Conservation (phyloP, 2,329 filamentous ascomycete species). For the Didymellaceae sp. region DNA sequence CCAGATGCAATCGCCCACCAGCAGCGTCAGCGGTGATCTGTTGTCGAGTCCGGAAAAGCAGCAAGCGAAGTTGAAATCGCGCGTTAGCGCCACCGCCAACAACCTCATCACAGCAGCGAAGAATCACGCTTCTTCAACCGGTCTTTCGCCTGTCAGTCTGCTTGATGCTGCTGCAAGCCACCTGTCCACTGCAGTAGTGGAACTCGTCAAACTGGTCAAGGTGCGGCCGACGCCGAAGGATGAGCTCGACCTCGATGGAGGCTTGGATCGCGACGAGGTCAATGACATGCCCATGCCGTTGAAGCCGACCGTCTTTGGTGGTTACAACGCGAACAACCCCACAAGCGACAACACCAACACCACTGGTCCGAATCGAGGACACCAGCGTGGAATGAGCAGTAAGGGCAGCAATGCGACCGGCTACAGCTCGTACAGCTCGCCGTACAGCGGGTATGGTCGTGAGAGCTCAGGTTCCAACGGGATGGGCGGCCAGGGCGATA, state of each 20-base stretch:
- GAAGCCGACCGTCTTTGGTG: constrained; percentile 31
- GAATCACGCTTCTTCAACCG: constrained; percentile 82
- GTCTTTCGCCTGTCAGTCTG: constrained; percentile 89
- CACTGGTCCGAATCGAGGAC: constrained; percentile 14
- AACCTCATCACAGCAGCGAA: constrained; percentile 94
- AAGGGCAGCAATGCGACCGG: constrained; percentile 46
- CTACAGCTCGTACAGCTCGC: constrained; percentile 46
- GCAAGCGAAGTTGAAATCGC: constrained; percentile 74
- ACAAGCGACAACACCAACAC: constrained; percentile 7
- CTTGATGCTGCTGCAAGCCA: constrained; percentile 93
- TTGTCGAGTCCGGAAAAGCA: constrained; percentile 53
- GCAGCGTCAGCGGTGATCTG: constrained; percentile 45
- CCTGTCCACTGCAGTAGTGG: constrained; percentile 82
- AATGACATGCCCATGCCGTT: constrained; percentile 47
- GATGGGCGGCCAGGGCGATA: constrained; percentile 31
- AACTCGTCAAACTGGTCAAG: constrained; percentile 83
- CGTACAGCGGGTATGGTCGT: constrained; percentile 46
- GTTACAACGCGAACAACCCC: constrained; percentile 13
- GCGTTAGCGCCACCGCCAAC: constrained; percentile 92
- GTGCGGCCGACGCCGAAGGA: constrained; percentile 76
- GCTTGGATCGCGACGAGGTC: constrained; percentile 59
- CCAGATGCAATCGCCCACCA: constrained; percentile 44
- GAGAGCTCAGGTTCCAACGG: constrained; percentile 40
- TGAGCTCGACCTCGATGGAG: constrained; percentile 73
- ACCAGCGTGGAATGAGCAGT: constrained; percentile 35